Percentiles rank a stretch among this genome's conserved stretches.
phyloP scores from a whole-genome alignment of 225 moss, liverwort and hornwort genomes.

The Pseudoscleropodium purum region DNA sequence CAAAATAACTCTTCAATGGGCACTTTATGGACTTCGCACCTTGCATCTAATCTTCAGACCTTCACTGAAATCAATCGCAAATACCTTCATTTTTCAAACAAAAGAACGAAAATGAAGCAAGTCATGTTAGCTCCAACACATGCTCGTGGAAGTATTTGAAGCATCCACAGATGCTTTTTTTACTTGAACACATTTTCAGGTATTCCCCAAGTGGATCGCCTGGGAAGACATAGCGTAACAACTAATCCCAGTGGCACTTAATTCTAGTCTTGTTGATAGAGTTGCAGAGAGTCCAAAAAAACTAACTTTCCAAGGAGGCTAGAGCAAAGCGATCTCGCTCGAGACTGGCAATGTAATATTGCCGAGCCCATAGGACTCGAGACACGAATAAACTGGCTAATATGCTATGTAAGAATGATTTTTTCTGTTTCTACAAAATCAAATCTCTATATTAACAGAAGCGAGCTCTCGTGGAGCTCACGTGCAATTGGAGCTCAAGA shows the following conservation, averaged over 20 bases:
- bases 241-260: neutral
- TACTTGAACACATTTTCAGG: neutral
- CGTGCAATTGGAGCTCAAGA: neutral
- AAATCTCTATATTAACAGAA: neutral
- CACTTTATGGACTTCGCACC: no score
- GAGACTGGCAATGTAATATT: conserved; percentile 19
- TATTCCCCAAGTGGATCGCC: neutral
- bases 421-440: neutral
- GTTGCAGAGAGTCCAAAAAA: neutral
- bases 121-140: neutral
- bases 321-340: neutral
- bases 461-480: conserved; percentile 1
- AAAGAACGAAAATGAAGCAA: neutral
- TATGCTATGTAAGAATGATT: neutral
- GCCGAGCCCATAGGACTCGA: neutral
- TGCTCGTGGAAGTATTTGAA: neutral
- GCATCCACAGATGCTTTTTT: neutral
- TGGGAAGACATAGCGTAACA: neutral
- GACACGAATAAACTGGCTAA: neutral
- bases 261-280: neutral
- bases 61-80: neutral
- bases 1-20: no score
- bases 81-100: neutral
- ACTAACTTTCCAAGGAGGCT: neutral
- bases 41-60: neutral